A percentile compares a stretch with the other conserved stretches of the same genome.
Conservation (phyloP, 2,329 filamentous ascomycete genomes). For the Pseudogymnoascus sp. region DNA sequence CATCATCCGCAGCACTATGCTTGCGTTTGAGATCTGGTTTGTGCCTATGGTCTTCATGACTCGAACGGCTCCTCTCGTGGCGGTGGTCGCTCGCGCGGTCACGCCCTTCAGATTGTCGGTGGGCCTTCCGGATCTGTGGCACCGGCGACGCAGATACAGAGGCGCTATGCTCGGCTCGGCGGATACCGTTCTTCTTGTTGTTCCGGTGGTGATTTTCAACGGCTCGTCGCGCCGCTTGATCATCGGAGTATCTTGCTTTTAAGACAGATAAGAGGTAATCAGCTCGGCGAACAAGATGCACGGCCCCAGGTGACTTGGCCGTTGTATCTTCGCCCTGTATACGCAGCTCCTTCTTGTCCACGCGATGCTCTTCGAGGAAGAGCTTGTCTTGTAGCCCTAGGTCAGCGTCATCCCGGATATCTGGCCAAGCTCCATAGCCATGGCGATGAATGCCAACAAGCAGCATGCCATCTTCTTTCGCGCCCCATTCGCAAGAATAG, state of each 20-base stretch:
- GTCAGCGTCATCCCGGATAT: conserved; percentile 86
- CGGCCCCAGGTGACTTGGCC: conserved; percentile 89
- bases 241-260: conserved; percentile 72
- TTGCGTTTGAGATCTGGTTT: conserved; percentile 50
- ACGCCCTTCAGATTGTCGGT: conserved; percentile 32
- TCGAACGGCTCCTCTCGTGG: conserved; percentile 19
- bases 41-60: conserved; percentile 18
- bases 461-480: conserved; percentile 93
- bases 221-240: conserved; percentile 65
- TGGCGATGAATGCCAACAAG: conserved; percentile 87
- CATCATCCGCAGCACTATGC: conserved; percentile 45
- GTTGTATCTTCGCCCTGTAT: conserved; percentile 61
- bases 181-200: conserved; percentile 72
- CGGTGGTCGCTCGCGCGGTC: conserved; percentile 41
- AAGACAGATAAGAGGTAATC: conserved; percentile 95
- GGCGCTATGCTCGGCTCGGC: conserved; percentile 47
- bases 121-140: conserved; percentile 42
- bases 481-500: conserved; percentile 87
- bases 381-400: conserved; percentile 83
- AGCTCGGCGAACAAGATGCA: conserved; percentile 87
- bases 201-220: conserved; percentile 92
- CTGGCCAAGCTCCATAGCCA: conserved; percentile 90
- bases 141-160: conserved; percentile 66
- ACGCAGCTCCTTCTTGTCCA: conserved; percentile 93
- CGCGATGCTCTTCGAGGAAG: conserved; percentile 95